Evolutionary conservation across 1,284 basidiomycete genomes (phyloP), one percentile per base, ranked within the genome.

Genomic region (Clitocybe nebularis): DNA sequence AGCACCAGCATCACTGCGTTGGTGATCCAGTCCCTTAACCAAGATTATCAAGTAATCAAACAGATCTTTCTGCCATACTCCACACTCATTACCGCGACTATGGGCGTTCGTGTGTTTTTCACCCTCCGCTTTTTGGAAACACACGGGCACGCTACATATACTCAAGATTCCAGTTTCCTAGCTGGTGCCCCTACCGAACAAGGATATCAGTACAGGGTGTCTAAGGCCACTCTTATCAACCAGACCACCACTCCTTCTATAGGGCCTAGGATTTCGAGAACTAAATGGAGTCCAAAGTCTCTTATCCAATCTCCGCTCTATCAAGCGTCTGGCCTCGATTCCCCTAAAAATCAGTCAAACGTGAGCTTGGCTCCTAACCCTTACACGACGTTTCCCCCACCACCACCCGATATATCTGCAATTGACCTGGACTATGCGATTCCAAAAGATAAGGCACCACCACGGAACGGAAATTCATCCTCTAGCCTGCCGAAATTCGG

Each of bases 61-160:
- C 44, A 39, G 17, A 19, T 37, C 5, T 20, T 41, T 0, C 22
- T 46, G 3, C 39, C 48, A 5, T 49, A 38, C 25, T 41, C 39
- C n/a, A 44, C 44, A 1, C 39, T 49, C 5, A 35, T 49, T 10
- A 46, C 41, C 2, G 48, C 42, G 13, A 44, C 48, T 0, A 49
- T 46, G 38, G 48, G 48, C 3, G 44, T 44, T 3, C 39, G 48
- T 8, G 35, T 49, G 7, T 49, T 49, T 33, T 13, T 49, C 14
- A 39, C 36, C n/a, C 34, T 41, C 16, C 34, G 36, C 5, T 30
- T 46, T 13, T 11, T 26, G 29, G 19, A 32, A 16, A 11, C 13
- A 17, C 7, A 16, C 5, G 14, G 13, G 11, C 11, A 9, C 29
- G 13, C 19, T 13, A 32, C n/a, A n/a, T n/a, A n/a, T n/a, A n/a